phyloP scores from a whole-genome alignment of 306 rosid genomes.

The Corylus heterophylla region DNA sequence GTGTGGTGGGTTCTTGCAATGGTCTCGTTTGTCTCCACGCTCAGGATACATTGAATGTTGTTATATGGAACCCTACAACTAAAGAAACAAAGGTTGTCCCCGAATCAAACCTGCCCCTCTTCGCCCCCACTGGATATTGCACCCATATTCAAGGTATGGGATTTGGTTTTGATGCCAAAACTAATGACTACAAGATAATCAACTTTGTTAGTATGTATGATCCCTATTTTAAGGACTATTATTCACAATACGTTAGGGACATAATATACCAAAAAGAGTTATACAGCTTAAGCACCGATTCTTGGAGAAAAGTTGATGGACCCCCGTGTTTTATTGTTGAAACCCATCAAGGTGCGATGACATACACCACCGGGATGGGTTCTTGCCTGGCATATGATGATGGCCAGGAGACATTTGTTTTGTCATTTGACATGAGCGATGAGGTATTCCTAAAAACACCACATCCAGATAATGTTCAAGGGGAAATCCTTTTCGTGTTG shows the following conservation, averaged over 20 bases:
- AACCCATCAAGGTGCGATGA: no score
- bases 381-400: no score
- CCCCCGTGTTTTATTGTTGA: no score
- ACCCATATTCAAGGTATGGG: neutral
- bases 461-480: no score
- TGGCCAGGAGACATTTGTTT: no score
- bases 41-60: neutral
- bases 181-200: constrained; percentile 8
- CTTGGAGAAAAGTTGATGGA: no score
- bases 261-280: neutral
- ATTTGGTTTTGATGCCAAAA: neutral
- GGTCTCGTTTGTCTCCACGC: neutral
- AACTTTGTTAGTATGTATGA: neutral
- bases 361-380: no score
- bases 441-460: no score
- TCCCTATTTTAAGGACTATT: no score
- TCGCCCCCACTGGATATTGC: neutral
- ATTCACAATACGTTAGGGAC: no score
- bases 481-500: no score
- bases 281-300: neutral
- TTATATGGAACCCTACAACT: neutral
- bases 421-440: no score
- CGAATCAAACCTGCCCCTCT: neutral
- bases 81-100: neutral
- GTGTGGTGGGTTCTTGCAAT: neutral